A percentile compares a stretch with the other conserved stretches of the same genome.
Conservation (phyloP, 2,329 filamentous ascomycete species). For the Pseudopithomyces maydicus region DNA sequence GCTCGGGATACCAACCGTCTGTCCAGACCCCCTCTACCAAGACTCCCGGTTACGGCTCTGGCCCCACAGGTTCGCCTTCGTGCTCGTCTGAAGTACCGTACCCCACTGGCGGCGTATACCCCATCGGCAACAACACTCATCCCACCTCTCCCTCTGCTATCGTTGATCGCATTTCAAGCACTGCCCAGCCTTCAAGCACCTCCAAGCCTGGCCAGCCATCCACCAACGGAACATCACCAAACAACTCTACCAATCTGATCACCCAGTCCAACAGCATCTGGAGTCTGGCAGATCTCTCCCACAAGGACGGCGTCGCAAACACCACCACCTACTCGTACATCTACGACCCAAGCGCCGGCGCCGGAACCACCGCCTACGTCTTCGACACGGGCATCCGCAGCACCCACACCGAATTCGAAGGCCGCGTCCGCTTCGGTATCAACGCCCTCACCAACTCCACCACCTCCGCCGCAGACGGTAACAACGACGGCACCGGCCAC, state of each 20-base stretch:
- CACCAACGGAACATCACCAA: slow-evolving; percentile 6
- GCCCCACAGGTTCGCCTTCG: not conserved
- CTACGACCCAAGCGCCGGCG: slow-evolving; percentile 12
- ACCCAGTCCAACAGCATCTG: slow-evolving; percentile 6
- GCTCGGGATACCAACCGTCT: not conserved
- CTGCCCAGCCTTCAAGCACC: not conserved
- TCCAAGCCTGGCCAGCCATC: not conserved
- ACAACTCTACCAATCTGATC: not conserved
- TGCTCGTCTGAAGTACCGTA: not conserved
- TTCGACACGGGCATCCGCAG: slow-evolving; percentile 64
- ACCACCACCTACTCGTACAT: slow-evolving; percentile 7
- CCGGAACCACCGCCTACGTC: slow-evolving; percentile 57
- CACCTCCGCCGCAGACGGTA: not conserved
- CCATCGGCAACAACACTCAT: not conserved
- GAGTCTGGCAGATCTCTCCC: slow-evolving; percentile 21
- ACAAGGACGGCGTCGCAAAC: slow-evolving; percentile 2
- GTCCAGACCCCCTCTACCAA: not conserved
- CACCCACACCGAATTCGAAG: slow-evolving; percentile 48
- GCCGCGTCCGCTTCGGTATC: slow-evolving; percentile 15
- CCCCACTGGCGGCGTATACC: not conserved
- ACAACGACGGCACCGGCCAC: slow-evolving; percentile 14
- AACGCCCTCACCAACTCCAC: slow-evolving; percentile 7
- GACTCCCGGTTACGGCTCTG: not conserved
- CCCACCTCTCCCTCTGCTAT: not conserved
- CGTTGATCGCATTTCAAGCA: not conserved